Conservation (phyloP, 78 protist genomes). For the Isochrysis galbana region DNA sequence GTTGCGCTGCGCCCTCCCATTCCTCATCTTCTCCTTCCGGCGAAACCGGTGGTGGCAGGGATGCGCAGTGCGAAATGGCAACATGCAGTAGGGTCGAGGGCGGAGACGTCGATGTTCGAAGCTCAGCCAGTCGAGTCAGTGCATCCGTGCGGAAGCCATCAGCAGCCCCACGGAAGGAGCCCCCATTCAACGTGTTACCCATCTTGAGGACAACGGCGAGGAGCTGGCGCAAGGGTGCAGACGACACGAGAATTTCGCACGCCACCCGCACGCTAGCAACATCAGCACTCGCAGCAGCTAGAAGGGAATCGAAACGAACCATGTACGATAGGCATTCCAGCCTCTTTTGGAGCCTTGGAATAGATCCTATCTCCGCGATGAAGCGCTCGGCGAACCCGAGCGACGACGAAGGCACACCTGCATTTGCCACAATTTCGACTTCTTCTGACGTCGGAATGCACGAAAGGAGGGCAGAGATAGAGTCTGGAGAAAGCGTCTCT, state of each 20-base stretch:
- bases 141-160: neutral
- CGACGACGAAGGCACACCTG: neutral
- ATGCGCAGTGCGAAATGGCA: no score
- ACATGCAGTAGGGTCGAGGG: neutral
- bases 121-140: neutral
- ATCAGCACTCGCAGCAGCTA: neutral
- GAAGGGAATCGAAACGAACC: neutral
- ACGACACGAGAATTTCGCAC: neutral
- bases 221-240: neutral
- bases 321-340: neutral
- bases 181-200: constrained; percentile 7
- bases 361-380: neutral
- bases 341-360: neutral
- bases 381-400: neutral
- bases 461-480: neutral
- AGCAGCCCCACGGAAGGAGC: constrained; percentile 9
- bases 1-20: no score
- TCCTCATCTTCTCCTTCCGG: no score
- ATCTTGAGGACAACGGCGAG: neutral
- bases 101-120: neutral
- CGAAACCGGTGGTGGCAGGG: no score
- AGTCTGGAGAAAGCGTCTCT: neutral
- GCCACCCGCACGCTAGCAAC: neutral
- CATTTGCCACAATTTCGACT: neutral
- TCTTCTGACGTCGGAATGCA: neutral